Percentiles rank a stretch among this genome's conserved stretches.
Conservation (phyloP, 2,329 filamentous ascomycete genomes). For the Calycina herbarum region DNA sequence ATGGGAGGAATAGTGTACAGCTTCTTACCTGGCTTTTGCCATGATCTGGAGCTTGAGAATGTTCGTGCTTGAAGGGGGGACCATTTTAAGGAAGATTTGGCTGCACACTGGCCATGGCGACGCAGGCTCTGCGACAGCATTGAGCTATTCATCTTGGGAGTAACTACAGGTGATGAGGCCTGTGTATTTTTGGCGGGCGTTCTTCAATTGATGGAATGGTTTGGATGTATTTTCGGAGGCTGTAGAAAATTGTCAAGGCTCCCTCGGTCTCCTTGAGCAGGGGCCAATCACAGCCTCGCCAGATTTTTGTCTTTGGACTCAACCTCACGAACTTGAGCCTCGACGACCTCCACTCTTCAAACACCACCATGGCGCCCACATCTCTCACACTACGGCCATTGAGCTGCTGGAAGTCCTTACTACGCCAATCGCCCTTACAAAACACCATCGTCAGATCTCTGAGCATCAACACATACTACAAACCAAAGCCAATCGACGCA, state of each 20-base stretch:
- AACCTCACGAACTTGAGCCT: conserved; percentile 20
- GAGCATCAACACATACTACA: conserved; percentile 45
- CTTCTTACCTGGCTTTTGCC: conserved; percentile 31
- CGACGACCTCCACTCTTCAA: conserved; percentile 12
- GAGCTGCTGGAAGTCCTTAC: conserved; percentile 66
- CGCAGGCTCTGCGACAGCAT: conserved; percentile 17
- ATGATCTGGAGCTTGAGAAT: conserved; percentile 33
- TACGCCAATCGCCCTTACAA: conserved; percentile 56
- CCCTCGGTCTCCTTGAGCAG: background rate
- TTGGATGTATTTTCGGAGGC: background rate
- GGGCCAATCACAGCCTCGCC: conserved; percentile 26
- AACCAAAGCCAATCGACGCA: conserved; percentile 40
- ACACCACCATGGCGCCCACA: conserved; percentile 33
- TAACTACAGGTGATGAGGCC: background rate
- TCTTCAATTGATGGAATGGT: conserved; percentile 10
- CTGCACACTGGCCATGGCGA: conserved; percentile 25
- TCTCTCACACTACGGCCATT: conserved; percentile 59
- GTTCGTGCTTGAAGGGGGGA: conserved; percentile 24
- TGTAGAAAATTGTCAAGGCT: background rate
- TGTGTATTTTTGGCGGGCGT: background rate
- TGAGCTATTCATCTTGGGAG: background rate
- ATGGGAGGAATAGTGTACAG: conserved; percentile 8
- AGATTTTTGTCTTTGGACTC: conserved; percentile 24
- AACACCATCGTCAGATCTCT: conserved; percentile 48
- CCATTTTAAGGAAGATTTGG: conserved; percentile 14